phyloP scores from a whole-genome alignment of 805 yeast genomes.

The Candida coquimbonensis region DNA sequence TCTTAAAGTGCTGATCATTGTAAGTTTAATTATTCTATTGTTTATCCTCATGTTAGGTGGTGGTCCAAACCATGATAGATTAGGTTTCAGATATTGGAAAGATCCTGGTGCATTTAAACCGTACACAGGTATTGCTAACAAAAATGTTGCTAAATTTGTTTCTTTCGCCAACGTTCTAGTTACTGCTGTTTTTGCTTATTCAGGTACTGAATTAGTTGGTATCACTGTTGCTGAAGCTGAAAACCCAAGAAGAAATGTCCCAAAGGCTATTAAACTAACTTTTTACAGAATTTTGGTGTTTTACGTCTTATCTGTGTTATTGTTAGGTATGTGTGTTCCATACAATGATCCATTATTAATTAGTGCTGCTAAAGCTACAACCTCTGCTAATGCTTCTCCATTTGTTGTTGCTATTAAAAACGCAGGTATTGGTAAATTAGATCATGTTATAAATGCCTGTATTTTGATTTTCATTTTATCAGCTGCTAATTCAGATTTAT shows the following conservation, averaged over 20 bases:
- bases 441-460: conserved; percentile 72
- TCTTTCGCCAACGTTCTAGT: conserved; percentile 54
- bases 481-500: conserved; percentile 75
- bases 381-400: conserved; percentile 69
- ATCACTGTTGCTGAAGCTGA: conserved; percentile 42
- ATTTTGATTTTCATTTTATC: conserved; percentile 73
- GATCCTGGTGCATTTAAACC: conserved; percentile 56
- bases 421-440: conserved; percentile 60
- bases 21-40: conserved; percentile 57
- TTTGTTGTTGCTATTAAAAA: conserved; percentile 63
- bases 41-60: conserved; percentile 68
- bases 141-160: conserved; percentile 41
- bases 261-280: conserved; percentile 42
- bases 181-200: conserved; percentile 61
- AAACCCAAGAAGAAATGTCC: conserved; percentile 41
- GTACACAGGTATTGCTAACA: conserved; percentile 19
- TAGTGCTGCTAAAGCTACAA: conserved; percentile 46
- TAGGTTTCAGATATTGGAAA: conserved; percentile 63
- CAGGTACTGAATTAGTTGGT: conserved; percentile 59
- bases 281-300: conserved; percentile 73
- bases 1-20: conserved; percentile 44
- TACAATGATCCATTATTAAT: conserved; percentile 44
- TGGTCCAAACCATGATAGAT: conserved; percentile 63
- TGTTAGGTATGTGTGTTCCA: conserved; percentile 69
- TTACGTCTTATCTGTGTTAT: conserved; percentile 51